Conservation (phyloP, 1,284 basidiomycete genomes). For the Anthracocystis walkeri region DNA sequence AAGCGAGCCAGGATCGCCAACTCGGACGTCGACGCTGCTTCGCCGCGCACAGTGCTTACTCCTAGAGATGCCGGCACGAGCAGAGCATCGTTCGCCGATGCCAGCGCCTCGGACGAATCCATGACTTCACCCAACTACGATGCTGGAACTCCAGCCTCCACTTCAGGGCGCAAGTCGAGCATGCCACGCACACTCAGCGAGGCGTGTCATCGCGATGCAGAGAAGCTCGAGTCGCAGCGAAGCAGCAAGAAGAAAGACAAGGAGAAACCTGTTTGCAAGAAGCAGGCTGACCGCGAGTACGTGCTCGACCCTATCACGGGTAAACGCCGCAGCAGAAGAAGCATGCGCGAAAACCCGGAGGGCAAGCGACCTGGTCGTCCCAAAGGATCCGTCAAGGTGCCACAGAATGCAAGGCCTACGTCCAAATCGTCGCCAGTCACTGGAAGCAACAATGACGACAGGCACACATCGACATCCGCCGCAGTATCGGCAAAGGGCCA, state of each 20-base stretch:
- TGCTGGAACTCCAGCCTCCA: conserved; percentile 17
- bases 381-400: conserved; percentile 43
- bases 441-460: conserved; percentile 5
- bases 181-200: conserved; percentile 51
- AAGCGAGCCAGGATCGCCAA: conserved; percentile 27
- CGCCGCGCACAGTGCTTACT: conserved; percentile 26
- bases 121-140: conserved; percentile 35
- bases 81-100: conserved; percentile 7
- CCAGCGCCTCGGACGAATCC: conserved; percentile 15
- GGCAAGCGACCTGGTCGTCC: conserved; percentile 52
- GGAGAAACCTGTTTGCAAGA: conserved; percentile 41
- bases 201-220: conserved; percentile 46
- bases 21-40: conserved; percentile 31
- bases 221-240: conserved; percentile 42
- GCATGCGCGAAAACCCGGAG: conserved; percentile 55
- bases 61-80: conserved; percentile 14
- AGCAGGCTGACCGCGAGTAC: conserved; percentile 44
- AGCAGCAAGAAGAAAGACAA: conserved; percentile 40
- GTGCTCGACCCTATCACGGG: conserved; percentile 47
- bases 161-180: conserved; percentile 35
- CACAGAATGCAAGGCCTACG: conserved; percentile 15
- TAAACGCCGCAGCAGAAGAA: conserved; percentile 53
- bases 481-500: conserved; percentile 5
- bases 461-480: conserved; percentile 9
- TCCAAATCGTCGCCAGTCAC: conserved; percentile 23